Evolutionary conservation across 345 rosid species (phyloP), one percentile per base, ranked within the genome.

Genomic region (Bruguiera gymnorhiza): DNA sequence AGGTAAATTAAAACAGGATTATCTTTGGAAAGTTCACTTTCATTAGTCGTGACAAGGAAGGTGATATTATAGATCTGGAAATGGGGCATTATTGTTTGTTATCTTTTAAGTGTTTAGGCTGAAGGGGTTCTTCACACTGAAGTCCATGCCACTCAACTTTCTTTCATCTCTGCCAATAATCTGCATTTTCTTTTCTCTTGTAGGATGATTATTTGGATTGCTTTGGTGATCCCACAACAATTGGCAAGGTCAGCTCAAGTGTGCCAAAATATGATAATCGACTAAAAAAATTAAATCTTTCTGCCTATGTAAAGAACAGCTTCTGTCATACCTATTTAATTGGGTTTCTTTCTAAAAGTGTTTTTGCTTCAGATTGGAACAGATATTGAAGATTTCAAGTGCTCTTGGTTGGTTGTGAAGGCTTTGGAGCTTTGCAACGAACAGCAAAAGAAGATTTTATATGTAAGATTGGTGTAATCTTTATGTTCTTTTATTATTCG

Each of bases 201-300:
- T 36, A 83, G 86, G 86, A 83, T 83, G 86, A 83, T 75, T 83
- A 66, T 57, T 71, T 83, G 73, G 86, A 83, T 72, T 83, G 79
- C 68, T 80, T 68, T 66, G 86, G 86, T 66, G 79, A 76, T 63
- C 80, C 78, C 32, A 65, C 77, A 71, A 79, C 76, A 50, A 77
- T 75, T 63, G 86, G 86, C 32, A 83, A 83, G 86, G 86, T 83
- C 34, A 73, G 70, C 59, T 23, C 58, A 63, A 6, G 6, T 55
- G 15, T 16, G 30, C 30, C 20, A 54, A 29, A 46, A 30, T 29
- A 32, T 29, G 10, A 27, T 23, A 24, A 10, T 21, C 5, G 30
- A 56, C 6, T 56, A 8, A 8, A 56, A 23, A 6, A 56, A 8
- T 20, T 7, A n/a, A 53, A 53, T 6, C 0, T 53, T 53, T 24